A percentile compares a stretch with the other conserved stretches of the same genome.
phyloP scores from a whole-genome alignment of 2,329 filamentous ascomycete genomes.

The Beauveria varroae region DNA sequence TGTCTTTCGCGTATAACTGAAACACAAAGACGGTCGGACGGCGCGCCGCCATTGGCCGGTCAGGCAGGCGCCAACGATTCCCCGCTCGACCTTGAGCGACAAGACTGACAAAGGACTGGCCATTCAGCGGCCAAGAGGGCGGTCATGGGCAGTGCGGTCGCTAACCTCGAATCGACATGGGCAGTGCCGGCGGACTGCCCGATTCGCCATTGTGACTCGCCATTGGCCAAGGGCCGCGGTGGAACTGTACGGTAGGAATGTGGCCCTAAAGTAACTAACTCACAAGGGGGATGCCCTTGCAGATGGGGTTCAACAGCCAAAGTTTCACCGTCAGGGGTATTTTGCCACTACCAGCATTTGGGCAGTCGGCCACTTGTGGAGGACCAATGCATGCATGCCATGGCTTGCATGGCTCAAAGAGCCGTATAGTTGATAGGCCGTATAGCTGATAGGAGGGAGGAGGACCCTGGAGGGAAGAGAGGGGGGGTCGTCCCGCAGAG shows the following conservation, averaged over 20 bases:
- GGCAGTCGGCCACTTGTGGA: too few relatives aligned
- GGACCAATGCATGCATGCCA: too few relatives aligned
- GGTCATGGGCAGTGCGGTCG: not conserved
- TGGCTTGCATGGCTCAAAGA: too few relatives aligned
- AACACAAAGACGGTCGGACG: slow-evolving; percentile 1
- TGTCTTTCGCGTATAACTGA: not conserved
- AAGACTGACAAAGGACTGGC: not conserved
- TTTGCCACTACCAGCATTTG: not conserved
- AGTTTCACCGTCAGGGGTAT: slow-evolving; percentile 8
- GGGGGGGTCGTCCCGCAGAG: not conserved
- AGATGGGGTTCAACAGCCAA: slow-evolving; percentile 7
- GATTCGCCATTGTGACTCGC: not conserved
- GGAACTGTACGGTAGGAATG: not conserved
- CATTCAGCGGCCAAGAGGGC: not conserved
- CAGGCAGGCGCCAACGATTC: not conserved
- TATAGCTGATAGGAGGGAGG: too few relatives aligned
- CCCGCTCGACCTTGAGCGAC: not conserved
- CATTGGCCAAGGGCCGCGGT: not conserved
- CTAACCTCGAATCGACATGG: slow-evolving; percentile 1
- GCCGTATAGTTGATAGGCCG: too few relatives aligned
- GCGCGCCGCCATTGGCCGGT: not conserved
- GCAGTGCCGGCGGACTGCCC: not conserved
- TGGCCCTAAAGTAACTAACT: not conserved
- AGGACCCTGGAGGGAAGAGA: not conserved
- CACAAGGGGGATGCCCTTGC: not conserved